Evolutionary conservation across 208 protist genomes (phyloP).

Genomic region (Sergeia podlipaevii): DNA sequence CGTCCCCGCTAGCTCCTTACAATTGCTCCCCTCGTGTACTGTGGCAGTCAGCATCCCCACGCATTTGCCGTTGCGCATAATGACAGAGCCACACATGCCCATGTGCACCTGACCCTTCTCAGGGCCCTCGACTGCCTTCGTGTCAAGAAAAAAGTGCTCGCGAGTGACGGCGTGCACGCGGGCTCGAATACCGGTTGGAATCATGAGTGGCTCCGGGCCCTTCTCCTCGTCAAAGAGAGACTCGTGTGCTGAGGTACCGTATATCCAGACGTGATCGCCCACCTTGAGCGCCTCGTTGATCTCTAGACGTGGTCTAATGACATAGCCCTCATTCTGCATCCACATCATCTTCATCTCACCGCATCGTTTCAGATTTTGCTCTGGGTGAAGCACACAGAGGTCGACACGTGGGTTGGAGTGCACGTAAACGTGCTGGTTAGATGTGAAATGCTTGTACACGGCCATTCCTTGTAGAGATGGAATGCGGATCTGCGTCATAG

Average conservation of each 20-base stretch:
- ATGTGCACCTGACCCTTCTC: conserved; percentile 72
- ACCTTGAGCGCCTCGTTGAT: conserved; percentile 60
- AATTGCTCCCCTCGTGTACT: conserved; percentile 79
- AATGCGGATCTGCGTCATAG: conserved; percentile 81
- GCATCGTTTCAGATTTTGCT: conserved; percentile 85
- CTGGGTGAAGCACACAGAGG: conserved; percentile 81
- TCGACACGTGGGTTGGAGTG: conserved; percentile 86
- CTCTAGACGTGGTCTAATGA: conserved; percentile 77
- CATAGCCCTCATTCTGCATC: conserved; percentile 90
- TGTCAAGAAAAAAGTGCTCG: conserved; percentile 90
- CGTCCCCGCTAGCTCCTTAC: conserved; percentile 74
- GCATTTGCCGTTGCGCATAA: conserved; percentile 86
- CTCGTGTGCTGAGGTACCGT: conserved; percentile 87
- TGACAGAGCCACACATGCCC: conserved; percentile 88
- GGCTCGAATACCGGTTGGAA: conserved; percentile 80
- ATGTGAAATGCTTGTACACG: conserved; percentile 88
- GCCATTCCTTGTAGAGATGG: conserved; percentile 75
- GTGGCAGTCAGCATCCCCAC: conserved; percentile 92
- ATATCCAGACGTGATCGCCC: conserved; percentile 87
- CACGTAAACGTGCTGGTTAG: conserved; percentile 88
- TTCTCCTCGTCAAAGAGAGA: conserved; percentile 89
- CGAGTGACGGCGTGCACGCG: conserved; percentile 71
- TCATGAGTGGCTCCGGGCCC: conserved; percentile 81
- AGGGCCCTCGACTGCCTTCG: conserved; percentile 59
- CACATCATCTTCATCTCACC: conserved; percentile 92